Evolutionary conservation across 2,329 filamentous ascomycete genomes (phyloP).

Genomic region (Cladophialophora yegresii): DNA sequence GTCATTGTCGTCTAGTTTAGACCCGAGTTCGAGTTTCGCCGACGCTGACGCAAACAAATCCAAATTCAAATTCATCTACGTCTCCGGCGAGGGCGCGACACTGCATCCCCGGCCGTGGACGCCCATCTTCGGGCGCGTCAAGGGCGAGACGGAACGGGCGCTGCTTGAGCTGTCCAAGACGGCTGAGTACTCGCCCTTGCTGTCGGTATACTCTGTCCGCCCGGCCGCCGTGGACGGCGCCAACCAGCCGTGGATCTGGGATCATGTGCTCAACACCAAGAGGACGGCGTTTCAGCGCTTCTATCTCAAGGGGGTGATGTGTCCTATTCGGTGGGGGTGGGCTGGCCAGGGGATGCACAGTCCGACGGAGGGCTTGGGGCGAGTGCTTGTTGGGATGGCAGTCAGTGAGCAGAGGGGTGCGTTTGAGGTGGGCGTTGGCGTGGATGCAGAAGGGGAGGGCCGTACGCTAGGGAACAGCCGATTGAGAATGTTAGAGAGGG

Average conservation of each 20-base stretch:
- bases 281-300: conserved; percentile 38
- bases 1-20: too few species aligned
- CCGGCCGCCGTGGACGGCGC: conserved; percentile 61
- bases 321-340: conserved; percentile 15
- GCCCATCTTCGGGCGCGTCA: conserved; percentile 62
- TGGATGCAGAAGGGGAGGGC: conserved; percentile 21
- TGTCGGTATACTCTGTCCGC: conserved; percentile 61
- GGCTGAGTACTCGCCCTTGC: conserved; percentile 46
- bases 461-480: conserved; percentile 24
- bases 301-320: conserved; percentile 35
- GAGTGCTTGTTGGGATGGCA: conserved; percentile 53
- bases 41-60: not conserved
- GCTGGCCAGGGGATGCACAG: conserved; percentile 14
- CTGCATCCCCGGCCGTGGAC: conserved; percentile 59
- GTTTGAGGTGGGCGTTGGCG: conserved; percentile 17
- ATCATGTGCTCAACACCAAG: conserved; percentile 33
- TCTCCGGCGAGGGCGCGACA: conserved; percentile 65
- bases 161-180: conserved; percentile 57
- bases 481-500: conserved; percentile 23
- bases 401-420: conserved; percentile 43
- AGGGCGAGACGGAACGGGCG: conserved; percentile 65
- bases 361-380: conserved; percentile 52
- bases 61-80: conserved; percentile 38
- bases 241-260: conserved; percentile 46
- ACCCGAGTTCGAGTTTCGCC: too few species aligned